Percentiles rank a stretch among this genome's conserved stretches.
Evolutionary conservation across 2,329 filamentous ascomycete genomes (phyloP).

Genomic region (Colletotrichum sp.): DNA sequence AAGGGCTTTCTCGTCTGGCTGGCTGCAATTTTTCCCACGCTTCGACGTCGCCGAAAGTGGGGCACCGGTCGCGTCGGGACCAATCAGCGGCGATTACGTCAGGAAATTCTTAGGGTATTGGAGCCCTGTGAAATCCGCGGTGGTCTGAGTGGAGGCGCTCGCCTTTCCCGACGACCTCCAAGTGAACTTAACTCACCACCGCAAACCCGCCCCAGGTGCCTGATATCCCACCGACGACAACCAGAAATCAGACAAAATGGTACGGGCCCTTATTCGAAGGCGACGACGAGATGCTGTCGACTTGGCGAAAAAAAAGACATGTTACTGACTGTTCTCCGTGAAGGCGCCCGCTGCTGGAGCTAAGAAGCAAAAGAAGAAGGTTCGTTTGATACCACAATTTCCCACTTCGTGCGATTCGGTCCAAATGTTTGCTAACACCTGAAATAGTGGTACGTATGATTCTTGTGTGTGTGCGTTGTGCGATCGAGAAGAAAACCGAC

Average conservation of each 20-base stretch:
- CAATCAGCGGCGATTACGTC: slow-evolving; percentile 38
- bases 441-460: slow-evolving; percentile 36
- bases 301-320: background rate
- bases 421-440: slow-evolving; percentile 1
- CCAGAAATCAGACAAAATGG: slow-evolving; percentile 23
- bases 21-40: slow-evolving; percentile 11
- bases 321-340: slow-evolving; percentile 6
- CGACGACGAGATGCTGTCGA: background rate
- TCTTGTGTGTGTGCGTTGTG: background rate
- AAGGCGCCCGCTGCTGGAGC: slow-evolving; percentile 50
- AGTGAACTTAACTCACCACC: slow-evolving; percentile 14
- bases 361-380: slow-evolving; percentile 58
- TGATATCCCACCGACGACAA: slow-evolving; percentile 19
- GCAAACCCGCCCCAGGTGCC: slow-evolving; percentile 16
- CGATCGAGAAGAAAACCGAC: background rate
- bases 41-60: slow-evolving; percentile 32
- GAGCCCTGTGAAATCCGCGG: slow-evolving; percentile 36
- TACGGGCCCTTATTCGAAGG: background rate
- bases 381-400: slow-evolving; percentile 2
- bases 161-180: background rate
- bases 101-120: slow-evolving; percentile 42
- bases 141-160: slow-evolving; percentile 5
- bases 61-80: slow-evolving; percentile 21
- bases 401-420: background rate
- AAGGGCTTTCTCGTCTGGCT: background rate